Percentiles rank a stretch among this genome's conserved stretches.
These are phyloP conservation scores for Coriolopsis trogii DNA, from an alignment of 1,284 basidiomycete genomes.

Conservation along the genomic window DNA sequence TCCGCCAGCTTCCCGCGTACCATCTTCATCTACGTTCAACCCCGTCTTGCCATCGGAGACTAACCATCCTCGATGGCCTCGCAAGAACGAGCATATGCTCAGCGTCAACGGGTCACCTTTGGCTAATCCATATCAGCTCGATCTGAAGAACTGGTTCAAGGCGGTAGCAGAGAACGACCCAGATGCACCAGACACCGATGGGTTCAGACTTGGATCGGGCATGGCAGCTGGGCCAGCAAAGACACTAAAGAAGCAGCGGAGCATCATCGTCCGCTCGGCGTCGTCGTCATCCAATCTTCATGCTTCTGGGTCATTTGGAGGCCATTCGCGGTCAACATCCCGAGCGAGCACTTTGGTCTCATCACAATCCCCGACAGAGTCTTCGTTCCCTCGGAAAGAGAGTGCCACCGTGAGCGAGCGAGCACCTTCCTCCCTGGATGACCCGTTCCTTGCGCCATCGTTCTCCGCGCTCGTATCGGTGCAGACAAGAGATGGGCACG, in stretches of 20 bases:
- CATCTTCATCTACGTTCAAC: constrained; percentile 73
- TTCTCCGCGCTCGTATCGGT: constrained; percentile 54
- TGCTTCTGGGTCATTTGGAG: constrained; percentile 9
- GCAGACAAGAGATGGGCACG: constrained; percentile 71
- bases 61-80: constrained; percentile 60
- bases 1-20: constrained; percentile 46
- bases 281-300: constrained; percentile 39
- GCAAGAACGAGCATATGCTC: constrained; percentile 71
- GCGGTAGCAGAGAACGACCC: constrained; percentile 32
- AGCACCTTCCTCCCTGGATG: constrained; percentile 25
- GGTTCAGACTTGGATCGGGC: neutral
- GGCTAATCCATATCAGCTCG: constrained; percentile 71
- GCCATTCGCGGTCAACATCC: constrained; percentile 51
- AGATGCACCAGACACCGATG: constrained; percentile 7
- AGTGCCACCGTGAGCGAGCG: constrained; percentile 9
- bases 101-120: constrained; percentile 79
- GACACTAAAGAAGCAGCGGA: constrained; percentile 54
- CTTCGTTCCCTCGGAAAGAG: too few species aligned
- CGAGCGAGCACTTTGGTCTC: constrained; percentile 45
- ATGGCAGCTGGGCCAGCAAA: constrained; percentile 23
- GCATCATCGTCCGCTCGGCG: constrained; percentile 66
- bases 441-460: constrained; percentile 15
- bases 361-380: constrained; percentile 45
- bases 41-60: constrained; percentile 67
- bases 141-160: constrained; percentile 39